Evolutionary conservation across 2,329 filamentous ascomycete genomes (phyloP).

Genomic region (Paecilomyces sp.): DNA sequence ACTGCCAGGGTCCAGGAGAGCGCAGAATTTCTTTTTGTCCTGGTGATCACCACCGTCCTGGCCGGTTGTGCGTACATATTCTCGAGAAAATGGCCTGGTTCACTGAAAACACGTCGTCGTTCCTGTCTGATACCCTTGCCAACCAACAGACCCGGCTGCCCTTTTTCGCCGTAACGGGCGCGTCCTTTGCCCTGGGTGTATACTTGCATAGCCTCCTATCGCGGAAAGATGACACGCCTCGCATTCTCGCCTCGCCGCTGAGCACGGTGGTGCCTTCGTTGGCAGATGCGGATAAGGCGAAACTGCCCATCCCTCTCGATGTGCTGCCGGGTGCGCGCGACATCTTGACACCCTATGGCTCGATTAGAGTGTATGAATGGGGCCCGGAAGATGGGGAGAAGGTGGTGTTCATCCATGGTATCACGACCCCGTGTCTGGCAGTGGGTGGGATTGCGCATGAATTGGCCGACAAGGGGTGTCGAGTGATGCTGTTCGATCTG

Average conservation of each 20-base stretch:
- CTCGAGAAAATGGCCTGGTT: slow-evolving; percentile 24
- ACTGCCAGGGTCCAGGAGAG: neutral
- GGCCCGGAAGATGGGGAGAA: slow-evolving; percentile 65
- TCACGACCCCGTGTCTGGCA: slow-evolving; percentile 68
- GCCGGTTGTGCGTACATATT: neutral
- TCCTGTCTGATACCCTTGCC: slow-evolving; percentile 24
- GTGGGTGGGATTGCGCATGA: slow-evolving; percentile 59
- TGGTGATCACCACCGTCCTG: neutral
- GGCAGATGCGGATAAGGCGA: slow-evolving; percentile 28
- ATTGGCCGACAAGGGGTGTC: slow-evolving; percentile 58
- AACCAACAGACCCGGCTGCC: slow-evolving; percentile 23
- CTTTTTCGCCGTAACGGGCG: slow-evolving; percentile 26
- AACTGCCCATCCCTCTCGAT: slow-evolving; percentile 60
- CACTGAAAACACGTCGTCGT: slow-evolving; percentile 22
- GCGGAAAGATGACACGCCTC: slow-evolving; percentile 5
- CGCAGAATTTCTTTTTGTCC: neutral
- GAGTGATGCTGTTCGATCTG: slow-evolving; percentile 72
- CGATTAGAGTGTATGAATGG: slow-evolving; percentile 70
- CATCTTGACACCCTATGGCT: slow-evolving; percentile 57
- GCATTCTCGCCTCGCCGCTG: slow-evolving; percentile 30
- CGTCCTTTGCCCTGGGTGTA: slow-evolving; percentile 27
- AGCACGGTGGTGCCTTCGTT: slow-evolving; percentile 24
- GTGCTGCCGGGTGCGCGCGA: slow-evolving; percentile 57
- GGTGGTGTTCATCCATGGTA: slow-evolving; percentile 71
- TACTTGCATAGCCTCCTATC: slow-evolving; percentile 21